Evolutionary conservation across 495 filamentous ascomycete genomes (phyloP), one percentile per base, ranked within the genome.

Genomic region (Tuber indicum): DNA sequence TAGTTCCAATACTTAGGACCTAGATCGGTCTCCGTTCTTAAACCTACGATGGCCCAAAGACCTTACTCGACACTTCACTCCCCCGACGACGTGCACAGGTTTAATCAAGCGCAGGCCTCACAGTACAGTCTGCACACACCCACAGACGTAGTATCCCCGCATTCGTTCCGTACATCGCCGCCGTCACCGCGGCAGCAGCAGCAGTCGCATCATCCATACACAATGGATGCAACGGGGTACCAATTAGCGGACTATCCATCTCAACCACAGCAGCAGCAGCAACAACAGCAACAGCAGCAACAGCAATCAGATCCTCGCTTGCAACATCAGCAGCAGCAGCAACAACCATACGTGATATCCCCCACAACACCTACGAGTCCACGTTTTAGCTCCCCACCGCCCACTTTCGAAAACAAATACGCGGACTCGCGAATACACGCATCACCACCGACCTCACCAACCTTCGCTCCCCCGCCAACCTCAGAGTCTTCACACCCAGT

Each of bases 121-220:
- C 80, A 81, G 41, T 81, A 75, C 75, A 81, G 79, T 39, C 75
- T 81, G 1, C 80, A 81, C 75, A 81, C 80, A 71, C 80, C 80
- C 75, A 80, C 78, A 10, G 80, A 81, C 75, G 75, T 76, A 71
- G 76, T 77, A 58, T 76, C 80, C 46, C 78, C 78, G 8, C 79
- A 80, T 36, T 66, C 58, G 36, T 66, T n/a, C n/a, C 58, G 14
- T 5, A 26, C 26, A 36, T n/a, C 78, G n/a, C 78, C 81, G 52
- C 78, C 76, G 73, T 42, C 70, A 43, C 73, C 76, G 49, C 72
- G 70, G 36, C 41, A 39, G 66, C 66, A 71, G 42, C 74, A 76
- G 32, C 74, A 75, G 45, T 41, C 58, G 23, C 39, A 75, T 26
- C 75, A 58, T 46, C 39, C n/a, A 16, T 69, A 21, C 46, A n/a